phyloP scores from a whole-genome alignment of 2,329 filamentous ascomycete species.

The Allantophomopsis cytisporea region DNA sequence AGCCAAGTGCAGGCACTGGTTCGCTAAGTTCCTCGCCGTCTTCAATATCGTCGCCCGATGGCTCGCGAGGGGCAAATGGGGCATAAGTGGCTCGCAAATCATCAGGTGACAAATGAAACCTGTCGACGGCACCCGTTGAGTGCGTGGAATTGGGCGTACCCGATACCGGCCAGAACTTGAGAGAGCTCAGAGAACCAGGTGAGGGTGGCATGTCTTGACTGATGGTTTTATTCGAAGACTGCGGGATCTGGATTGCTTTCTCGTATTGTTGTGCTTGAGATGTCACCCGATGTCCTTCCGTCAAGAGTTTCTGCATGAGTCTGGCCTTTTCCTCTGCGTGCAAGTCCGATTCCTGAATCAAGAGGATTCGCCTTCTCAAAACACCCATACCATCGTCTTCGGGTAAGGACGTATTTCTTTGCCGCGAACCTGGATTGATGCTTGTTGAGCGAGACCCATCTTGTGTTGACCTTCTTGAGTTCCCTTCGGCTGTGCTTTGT shows the following conservation, averaged over 20 bases:
- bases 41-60: conserved; percentile 28
- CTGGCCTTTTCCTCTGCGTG: conserved; percentile 52
- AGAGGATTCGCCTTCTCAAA: conserved; percentile 53
- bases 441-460: conserved; percentile 4
- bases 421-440: conserved; percentile 4
- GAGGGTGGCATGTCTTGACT: conserved; percentile 26
- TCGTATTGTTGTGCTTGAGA: conserved; percentile 20
- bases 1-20: conserved; percentile 47
- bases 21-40: conserved; percentile 8
- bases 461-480: conserved; percentile 10
- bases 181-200: conserved; percentile 33
- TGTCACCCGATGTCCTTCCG: conserved; percentile 44
- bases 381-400: conserved; percentile 69
- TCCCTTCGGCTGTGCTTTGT: conserved; percentile 8
- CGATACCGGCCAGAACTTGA: conserved; percentile 44
- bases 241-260: conserved; percentile 11
- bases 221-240: conserved; percentile 14
- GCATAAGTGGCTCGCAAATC: conserved; percentile 58
- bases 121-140: conserved; percentile 15
- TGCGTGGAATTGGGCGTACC: conserved; percentile 5
- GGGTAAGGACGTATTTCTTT: conserved; percentile 25
- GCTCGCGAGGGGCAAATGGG: conserved; percentile 32
- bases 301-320: conserved; percentile 57
- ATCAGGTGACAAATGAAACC: conserved; percentile 37
- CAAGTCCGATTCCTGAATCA: conserved; percentile 49